phyloP scores from a whole-genome alignment of 768 basidiomycete species.

The Hemileccinum rubropunctum region DNA sequence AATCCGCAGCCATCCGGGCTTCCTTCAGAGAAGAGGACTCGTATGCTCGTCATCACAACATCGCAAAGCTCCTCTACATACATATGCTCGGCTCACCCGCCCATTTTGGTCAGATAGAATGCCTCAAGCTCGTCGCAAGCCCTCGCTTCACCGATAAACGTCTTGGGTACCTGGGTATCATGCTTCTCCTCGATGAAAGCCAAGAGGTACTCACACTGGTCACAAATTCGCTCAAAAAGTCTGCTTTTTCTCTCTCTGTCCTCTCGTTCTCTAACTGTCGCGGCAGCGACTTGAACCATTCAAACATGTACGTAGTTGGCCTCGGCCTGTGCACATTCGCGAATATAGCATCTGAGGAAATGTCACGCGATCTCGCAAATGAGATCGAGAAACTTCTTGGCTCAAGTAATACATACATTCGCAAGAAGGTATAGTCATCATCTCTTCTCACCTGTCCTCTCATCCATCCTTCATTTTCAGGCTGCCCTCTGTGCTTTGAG shows the following conservation, averaged over 20 bases:
- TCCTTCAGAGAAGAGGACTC: conserved; percentile 98
- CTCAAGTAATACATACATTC: conserved; percentile 97
- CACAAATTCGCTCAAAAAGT: conserved; percentile 99
- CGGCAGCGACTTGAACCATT: conserved; percentile 95
- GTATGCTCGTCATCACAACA: conserved; percentile 92
- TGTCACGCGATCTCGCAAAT: conserved; percentile 97
- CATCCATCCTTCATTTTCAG: conserved; percentile 37
- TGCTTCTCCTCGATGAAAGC: conserved; percentile 95
- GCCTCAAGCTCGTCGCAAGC: conserved; percentile 90
- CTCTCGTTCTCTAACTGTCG: conserved; percentile 9
- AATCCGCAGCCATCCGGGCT: conserved; percentile 94
- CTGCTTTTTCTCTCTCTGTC: conserved; percentile 6
- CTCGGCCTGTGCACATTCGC: conserved; percentile 97
- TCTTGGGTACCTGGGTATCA: conserved; percentile 94
- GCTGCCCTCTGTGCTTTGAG: conserved; percentile 93
- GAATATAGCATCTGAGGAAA: conserved; percentile 98
- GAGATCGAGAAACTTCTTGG: conserved; percentile 98
- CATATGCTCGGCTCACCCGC: conserved; percentile 99
- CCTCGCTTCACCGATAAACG: conserved; percentile 96
- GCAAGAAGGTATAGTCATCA: conserved; percentile 76
- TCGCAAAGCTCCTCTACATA: conserved; percentile 97
- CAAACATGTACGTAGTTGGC: conserved; percentile 98
- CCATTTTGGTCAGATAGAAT: conserved; percentile 99
- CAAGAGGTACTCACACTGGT: conserved; percentile 97
- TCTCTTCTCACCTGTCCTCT: neutral